Evolutionary conservation across 768 basidiomycete genomes (phyloP).

Genomic region (Termitomyces sp.): DNA sequence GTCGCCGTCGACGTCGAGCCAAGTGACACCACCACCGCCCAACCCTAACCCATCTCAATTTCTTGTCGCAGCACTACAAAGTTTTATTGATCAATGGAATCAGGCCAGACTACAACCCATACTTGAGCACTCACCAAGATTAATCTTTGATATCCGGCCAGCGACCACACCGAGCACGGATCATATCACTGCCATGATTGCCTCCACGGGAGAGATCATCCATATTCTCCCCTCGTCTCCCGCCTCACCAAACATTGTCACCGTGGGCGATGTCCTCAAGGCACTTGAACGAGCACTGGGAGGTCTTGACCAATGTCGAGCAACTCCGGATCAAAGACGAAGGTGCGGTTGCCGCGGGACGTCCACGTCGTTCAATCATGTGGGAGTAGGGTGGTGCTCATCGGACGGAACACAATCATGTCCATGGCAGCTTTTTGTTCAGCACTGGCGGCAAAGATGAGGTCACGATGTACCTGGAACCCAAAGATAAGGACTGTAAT

Average conservation of each 20-base stretch:
- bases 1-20: neutral
- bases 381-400: conserved; percentile 3
- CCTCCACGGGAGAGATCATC: neutral
- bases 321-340: neutral
- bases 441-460: neutral
- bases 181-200: conserved; percentile 2
- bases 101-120: neutral
- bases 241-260: neutral
- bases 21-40: neutral
- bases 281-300: neutral
- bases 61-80: neutral
- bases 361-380: neutral
- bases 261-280: conserved; percentile 7
- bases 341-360: neutral
- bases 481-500: neutral
- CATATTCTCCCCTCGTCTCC: neutral
- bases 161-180: conserved; percentile 5
- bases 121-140: neutral
- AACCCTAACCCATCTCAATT: conserved; percentile 1
- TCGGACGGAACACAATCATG: neutral
- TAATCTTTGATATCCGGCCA: neutral
- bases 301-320: neutral
- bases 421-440: conserved; percentile 9
- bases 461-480: neutral
- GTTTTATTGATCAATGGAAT: neutral